A percentile compares a stretch with the other conserved stretches of the same genome.
Evolutionary conservation across 306 rosid genomes (phyloP).

Genomic region (Rosa persica): DNA sequence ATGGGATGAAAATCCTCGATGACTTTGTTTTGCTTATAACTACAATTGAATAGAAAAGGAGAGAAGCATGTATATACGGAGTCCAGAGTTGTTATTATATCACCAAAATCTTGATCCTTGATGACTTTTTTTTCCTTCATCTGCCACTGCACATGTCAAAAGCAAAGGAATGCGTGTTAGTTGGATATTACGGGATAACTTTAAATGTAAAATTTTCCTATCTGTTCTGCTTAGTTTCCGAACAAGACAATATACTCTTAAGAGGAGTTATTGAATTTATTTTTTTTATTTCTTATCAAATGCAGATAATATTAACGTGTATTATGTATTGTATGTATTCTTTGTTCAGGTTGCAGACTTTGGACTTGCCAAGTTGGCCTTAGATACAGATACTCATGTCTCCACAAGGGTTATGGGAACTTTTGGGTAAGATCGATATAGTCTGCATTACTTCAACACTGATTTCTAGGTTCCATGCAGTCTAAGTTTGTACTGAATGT

Average conservation of each 20-base stretch:
- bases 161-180: background rate
- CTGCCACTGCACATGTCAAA: background rate
- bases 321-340: background rate
- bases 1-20: background rate
- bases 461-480: background rate
- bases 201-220: background rate
- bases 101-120: background rate
- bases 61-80: background rate
- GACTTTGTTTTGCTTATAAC: background rate
- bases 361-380: constrained; percentile 59
- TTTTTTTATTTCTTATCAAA: background rate
- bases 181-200: background rate
- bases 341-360: constrained; percentile 62
- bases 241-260: background rate
- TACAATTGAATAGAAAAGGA: background rate
- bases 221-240: background rate
- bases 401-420: constrained; percentile 75
- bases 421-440: constrained; percentile 49
- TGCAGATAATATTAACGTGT: background rate
- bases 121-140: background rate
- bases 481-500: background rate
- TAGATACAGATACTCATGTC: constrained; percentile 59
- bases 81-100: background rate
- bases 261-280: background rate
- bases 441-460: background rate